Base-by-base conservation (phyloP, 176 grass and related monocot genomes). In the Carex pumila region DNA sequence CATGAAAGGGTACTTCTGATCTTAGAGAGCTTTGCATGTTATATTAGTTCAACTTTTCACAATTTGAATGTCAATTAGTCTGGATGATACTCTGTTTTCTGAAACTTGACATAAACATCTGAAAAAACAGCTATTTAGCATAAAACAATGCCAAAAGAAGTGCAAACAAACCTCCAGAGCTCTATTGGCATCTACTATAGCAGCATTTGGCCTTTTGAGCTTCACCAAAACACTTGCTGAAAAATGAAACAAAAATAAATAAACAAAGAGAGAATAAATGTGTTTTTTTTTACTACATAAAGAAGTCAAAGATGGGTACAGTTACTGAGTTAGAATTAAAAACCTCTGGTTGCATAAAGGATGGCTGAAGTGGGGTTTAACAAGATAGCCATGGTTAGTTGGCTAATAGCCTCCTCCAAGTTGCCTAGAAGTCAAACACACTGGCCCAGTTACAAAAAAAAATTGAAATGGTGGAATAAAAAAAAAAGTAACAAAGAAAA, bases 281-380 rank as follows among this genome's bases (percentile, higher is more conserved):
- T 52, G n/a, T 14, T 50, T 41, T 52, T 29, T 75, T 50, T 12
- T 36, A 61, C 61, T 36, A 61, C 2, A 57, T 39, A 36, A 34
- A 43, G 21, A 65, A 65, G 11, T 29, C 5, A 82, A 65, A 21
- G 12, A 45, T 65, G 61, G 8, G 18, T 65, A 14, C 59, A 82
- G n/a, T 47, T 12, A 65, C 59, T 12, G 34, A 65, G 19, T 25
- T 36, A 41, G 57, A 82, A 65, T 63, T 62, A 82, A 49, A 14
- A 89, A 94, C 89, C 92, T 87, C 92, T 91, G 61, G 90, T 87
- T 41, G 86, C 92, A 85, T 91, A 94, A 56, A 88, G 81, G 76
- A 92, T 94, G 74, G 92, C 76, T 63, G 92, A 94, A 87, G 85
- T 85, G 49, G 90, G 92, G 61, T 92, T 92, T 31, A 90, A 65